Base-by-base conservation (phyloP, 2,329 filamentous ascomycete genomes). In the Pseudogymnoascus sp. region DNA sequence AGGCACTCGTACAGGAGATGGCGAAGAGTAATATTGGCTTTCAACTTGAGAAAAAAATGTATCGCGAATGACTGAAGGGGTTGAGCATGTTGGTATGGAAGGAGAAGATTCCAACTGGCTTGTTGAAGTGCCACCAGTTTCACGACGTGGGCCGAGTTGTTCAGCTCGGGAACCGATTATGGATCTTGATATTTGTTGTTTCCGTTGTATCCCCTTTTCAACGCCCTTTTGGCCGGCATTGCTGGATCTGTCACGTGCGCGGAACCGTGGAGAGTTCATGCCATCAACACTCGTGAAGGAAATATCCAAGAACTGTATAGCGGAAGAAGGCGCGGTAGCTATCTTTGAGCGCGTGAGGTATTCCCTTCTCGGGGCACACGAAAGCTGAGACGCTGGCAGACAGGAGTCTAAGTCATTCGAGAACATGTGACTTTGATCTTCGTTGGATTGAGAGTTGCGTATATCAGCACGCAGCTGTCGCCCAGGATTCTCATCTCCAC, bases 401-500 rank as follows among this genome's bases (percentile, higher is more conserved):
- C 50, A 35, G 50, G 50, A 59, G 14, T 61, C 61, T 14, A 33
- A 38, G 33, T 3, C 31, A 16, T 53, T 35, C 43, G 41, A 53
- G 59, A 56, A 50, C 60, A 63, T 50, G 46, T 46, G 37, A 37
- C 43, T 66, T 62, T 12, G 68, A 69, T 60, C 68, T 67, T n/a
- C 61, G 62, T 60, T 65, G 67, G 12, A 64, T 67, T 14, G 61
- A 67, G 33, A 66, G 43, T 3, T 28, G 22, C 38, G 40, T 12
- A 66, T 28, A 38, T 68, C 66, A 12, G 65, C 65, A n/a, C 65
- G 65, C 31, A 66, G 35, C 46, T 69, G 67, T 76, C 76, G 33
- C 76, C 79, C 65, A 71, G 75, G 14, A 76, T 79, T 60, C 74
- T 76, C 59, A 78, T 79, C 68, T 72, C 70, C 37, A 77, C 78